Percentiles rank a stretch among this genome's conserved stretches.
Conservation (phyloP, 2,329 filamentous ascomycete species). For the Phyllosticta capitalensis region DNA sequence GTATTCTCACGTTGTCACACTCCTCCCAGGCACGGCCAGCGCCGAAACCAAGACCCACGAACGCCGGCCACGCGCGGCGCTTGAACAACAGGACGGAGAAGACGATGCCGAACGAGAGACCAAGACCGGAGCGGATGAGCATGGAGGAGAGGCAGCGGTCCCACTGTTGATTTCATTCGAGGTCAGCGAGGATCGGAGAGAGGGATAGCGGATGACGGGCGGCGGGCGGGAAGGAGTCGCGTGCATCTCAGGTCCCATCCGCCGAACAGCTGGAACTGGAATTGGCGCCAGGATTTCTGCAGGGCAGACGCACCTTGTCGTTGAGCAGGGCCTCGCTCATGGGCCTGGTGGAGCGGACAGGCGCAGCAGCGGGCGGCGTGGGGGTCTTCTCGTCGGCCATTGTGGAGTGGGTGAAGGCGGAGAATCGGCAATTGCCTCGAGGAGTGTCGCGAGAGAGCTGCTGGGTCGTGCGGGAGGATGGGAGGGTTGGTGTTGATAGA, state of each 20-base stretch:
- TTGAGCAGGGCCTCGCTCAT: slow-evolving; percentile 97
- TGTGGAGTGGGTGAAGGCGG: slow-evolving; percentile 1
- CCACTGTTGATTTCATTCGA: slow-evolving; percentile 54
- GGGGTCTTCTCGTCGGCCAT: slow-evolving; percentile 49
- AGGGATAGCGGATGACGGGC: neutral
- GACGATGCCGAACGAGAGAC: slow-evolving; percentile 93
- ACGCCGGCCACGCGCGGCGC: slow-evolving; percentile 95
- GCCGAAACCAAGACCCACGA: slow-evolving; percentile 87
- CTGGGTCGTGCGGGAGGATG: neutral
- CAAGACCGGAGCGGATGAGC: slow-evolving; percentile 91
- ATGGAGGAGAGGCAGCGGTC: slow-evolving; percentile 96
- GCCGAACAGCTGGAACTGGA: neutral
- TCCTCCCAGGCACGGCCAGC: slow-evolving; percentile 96
- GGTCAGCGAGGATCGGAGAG: slow-evolving; percentile 3
- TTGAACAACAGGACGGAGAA: slow-evolving; percentile 98
- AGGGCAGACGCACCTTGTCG: slow-evolving; percentile 68
- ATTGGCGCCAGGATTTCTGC: neutral
- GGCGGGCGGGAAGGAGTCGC: neutral
- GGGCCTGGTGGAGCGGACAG: slow-evolving; percentile 63
- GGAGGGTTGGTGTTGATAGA: neutral
- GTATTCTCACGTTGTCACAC: slow-evolving; percentile 60
- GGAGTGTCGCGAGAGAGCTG: neutral
- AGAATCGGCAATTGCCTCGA: slow-evolving; percentile 2
- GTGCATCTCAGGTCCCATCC: neutral
- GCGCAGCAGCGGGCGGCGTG: slow-evolving; percentile 51